phyloP scores from a whole-genome alignment of 768 basidiomycete genomes.

The Hygrocybe coccinea region DNA sequence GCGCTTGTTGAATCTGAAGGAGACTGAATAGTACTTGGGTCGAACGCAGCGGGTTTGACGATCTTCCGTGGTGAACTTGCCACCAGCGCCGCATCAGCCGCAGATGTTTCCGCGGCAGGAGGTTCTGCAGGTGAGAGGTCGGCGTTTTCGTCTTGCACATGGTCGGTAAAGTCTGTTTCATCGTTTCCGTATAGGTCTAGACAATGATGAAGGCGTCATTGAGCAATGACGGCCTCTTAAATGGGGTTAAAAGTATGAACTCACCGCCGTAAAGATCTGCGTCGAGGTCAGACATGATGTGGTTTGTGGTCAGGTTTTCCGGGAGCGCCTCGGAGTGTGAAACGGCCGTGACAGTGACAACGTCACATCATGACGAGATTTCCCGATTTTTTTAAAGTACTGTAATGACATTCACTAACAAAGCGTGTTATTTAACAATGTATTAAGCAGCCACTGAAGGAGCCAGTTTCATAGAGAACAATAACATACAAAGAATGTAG shows the following conservation, averaged over 20 bases:
- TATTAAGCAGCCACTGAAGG: no score
- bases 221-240: background rate
- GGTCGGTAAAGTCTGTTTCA: conserved; percentile 56
- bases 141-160: conserved; percentile 36
- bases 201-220: background rate
- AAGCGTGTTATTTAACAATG: no score
- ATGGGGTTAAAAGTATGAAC: conserved; percentile 19
- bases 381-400: no score
- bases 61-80: conserved; percentile 10
- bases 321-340: no score
- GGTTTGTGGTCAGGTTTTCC: background rate
- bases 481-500: no score
- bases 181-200: conserved; percentile 74
- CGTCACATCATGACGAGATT: no score
- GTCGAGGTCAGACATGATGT: conserved; percentile 74
- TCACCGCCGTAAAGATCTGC: conserved; percentile 86
- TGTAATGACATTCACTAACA: no score
- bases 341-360: no score
- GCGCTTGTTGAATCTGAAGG: conserved; percentile 6
- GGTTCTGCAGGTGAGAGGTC: conserved; percentile 24
- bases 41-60: conserved; percentile 16
- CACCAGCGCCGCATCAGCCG: conserved; percentile 15
- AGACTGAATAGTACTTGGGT: conserved; percentile 27
- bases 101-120: conserved; percentile 18
- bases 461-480: no score